Evolutionary conservation across 768 basidiomycete genomes (phyloP).

Genomic region (Boletus coccyginus): DNA sequence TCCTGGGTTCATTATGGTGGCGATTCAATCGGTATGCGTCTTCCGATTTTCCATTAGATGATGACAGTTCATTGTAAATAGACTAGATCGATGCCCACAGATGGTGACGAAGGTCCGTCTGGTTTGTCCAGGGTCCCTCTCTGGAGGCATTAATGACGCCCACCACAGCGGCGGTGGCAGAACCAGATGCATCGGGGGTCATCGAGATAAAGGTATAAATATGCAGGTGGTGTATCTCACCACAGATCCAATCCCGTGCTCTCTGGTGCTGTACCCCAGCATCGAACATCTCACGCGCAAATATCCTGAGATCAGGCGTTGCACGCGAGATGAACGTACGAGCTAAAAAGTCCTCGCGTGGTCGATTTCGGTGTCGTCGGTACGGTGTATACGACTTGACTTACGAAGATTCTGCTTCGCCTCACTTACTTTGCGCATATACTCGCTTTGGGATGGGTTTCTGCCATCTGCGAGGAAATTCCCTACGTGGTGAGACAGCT

Average conservation of each 20-base stretch:
- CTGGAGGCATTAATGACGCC: not conserved
- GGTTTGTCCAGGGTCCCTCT: not conserved
- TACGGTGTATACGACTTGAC: slow-evolving; percentile 22
- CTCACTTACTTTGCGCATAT: not conserved
- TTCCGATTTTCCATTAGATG: slow-evolving; percentile 6
- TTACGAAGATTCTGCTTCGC: slow-evolving; percentile 14
- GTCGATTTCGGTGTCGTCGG: slow-evolving; percentile 12
- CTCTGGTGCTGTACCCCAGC: not conserved
- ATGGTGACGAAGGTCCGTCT: not conserved
- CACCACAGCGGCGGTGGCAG: slow-evolving; percentile 5
- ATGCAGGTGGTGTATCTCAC: not conserved
- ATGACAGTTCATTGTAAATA: not conserved
- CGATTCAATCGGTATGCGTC: slow-evolving; percentile 5
- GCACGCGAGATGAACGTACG: not conserved
- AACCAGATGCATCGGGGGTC: not conserved
- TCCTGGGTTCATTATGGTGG: not conserved
- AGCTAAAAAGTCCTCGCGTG: not conserved
- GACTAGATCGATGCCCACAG: slow-evolving; percentile 12
- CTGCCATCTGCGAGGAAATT: not conserved
- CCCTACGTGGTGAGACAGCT: slow-evolving; percentile 8
- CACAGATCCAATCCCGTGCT: not conserved
- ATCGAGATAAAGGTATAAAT: slow-evolving; percentile 16
- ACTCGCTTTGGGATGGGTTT: not conserved
- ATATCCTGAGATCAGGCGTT: not conserved
- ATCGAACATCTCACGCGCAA: not conserved